phyloP scores from a whole-genome alignment of 495 filamentous ascomycete species.

The Elaphomyces granulatus region DNA sequence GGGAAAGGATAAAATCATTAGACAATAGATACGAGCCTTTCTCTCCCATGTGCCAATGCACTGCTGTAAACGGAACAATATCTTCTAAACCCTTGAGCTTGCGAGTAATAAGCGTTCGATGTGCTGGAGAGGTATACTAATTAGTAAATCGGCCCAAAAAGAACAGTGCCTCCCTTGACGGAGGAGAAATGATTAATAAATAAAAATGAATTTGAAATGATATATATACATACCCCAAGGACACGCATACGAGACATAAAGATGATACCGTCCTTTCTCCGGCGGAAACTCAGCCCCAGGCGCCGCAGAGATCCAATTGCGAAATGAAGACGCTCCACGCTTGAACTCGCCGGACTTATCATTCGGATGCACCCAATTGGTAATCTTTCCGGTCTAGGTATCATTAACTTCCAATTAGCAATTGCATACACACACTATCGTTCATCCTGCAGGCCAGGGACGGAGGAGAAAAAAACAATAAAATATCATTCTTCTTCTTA shows the following conservation, averaged over 20 bases:
- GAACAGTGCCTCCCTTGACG: background rate
- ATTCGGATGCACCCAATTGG: conserved; percentile 62
- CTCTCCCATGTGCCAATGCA: conserved; percentile 53
- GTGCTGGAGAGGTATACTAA: conserved; percentile 34
- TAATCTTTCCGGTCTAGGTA: conserved; percentile 40
- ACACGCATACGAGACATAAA: conserved; percentile 62
- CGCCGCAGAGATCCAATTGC: conserved; percentile 53
- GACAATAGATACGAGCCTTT: conserved; percentile 40
- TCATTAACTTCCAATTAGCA: background rate
- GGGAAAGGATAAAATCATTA: too few relatives aligned
- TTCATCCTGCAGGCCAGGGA: too few relatives aligned
- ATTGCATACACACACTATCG: too few relatives aligned
- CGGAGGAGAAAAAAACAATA: too few relatives aligned
- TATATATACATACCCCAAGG: conserved; percentile 42
- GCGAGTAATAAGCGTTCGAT: conserved; percentile 50
- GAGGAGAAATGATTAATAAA: background rate
- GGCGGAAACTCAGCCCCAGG: conserved; percentile 48
- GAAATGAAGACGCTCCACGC: conserved; percentile 55
- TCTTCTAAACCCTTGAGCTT: conserved; percentile 56
- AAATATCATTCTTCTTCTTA: too few relatives aligned
- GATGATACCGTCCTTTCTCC: conserved; percentile 54
- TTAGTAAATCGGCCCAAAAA: too few relatives aligned
- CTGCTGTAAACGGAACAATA: conserved; percentile 47
- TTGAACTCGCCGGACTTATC: conserved; percentile 85
- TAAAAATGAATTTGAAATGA: background rate